These are phyloP conservation scores for Kalanchoe fedtschenkoi DNA, from an alignment of 164 flowering plant species.

Conservation along the genomic window DNA sequence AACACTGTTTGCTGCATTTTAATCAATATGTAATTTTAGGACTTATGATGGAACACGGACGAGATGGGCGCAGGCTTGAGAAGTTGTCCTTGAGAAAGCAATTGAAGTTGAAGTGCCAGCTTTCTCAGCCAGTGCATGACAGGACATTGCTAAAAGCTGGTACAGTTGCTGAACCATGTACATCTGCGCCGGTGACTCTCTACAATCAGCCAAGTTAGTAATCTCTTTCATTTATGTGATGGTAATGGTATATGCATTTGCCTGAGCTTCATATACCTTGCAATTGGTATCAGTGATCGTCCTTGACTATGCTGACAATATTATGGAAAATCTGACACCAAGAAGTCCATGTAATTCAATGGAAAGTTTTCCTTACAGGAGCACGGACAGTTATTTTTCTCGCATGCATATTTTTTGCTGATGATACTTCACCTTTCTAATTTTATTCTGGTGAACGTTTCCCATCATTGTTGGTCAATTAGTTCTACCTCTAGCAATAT, in stretches of 20 bases:
- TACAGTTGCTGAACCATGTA: constrained; percentile 15
- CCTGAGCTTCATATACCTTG: neutral
- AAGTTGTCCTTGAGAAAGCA: constrained; percentile 79
- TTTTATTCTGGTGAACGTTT: no score
- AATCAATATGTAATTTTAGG: constrained; percentile 26
- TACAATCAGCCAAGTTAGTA: constrained; percentile 40
- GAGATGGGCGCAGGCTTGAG: constrained; percentile 49
- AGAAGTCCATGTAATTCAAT: no score
- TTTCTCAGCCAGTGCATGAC: constrained; percentile 21
- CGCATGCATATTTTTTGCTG: no score
- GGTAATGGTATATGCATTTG: neutral
- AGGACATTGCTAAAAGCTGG: constrained; percentile 24
- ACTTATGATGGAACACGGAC: constrained; percentile 31
- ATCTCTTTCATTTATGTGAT: neutral
- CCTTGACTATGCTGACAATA: no score
- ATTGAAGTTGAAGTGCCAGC: constrained; percentile 67
- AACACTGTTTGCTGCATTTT: neutral
- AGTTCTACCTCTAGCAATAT: neutral
- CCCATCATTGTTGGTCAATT: no score
- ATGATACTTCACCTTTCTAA: no score
- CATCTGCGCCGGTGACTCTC: constrained; percentile 19
- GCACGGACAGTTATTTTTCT: no score
- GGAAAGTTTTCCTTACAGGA: no score
- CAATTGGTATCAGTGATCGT: neutral
- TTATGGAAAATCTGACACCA: no score